phyloP scores from a whole-genome alignment of 1,139 yeast genomes.

The Protomyces macrosporus region DNA sequence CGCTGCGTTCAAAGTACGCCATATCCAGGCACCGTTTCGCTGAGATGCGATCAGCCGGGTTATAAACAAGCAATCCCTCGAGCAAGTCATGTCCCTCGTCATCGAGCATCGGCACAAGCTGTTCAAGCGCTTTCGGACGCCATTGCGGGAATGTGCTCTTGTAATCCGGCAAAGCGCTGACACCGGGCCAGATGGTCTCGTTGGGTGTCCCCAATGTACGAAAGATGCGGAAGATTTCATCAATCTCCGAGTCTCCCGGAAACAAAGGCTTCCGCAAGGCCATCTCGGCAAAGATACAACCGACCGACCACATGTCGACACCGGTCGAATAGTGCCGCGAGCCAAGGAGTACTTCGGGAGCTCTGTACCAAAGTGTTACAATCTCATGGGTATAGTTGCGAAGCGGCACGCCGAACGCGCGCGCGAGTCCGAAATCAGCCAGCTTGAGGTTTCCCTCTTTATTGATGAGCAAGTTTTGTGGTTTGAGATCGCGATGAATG shows the following conservation, averaged over 20 bases:
- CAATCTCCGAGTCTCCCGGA: conserved; percentile 97
- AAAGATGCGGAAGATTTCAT: conserved; percentile 92
- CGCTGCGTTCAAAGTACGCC: conserved; percentile 57
- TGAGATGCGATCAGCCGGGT: conserved; percentile 88
- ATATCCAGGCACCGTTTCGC: conserved; percentile 89
- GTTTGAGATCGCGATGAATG: conserved; percentile 91
- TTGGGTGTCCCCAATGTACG: conserved; percentile 91
- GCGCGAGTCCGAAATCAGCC: conserved; percentile 95
- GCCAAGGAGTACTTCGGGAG: conserved; percentile 92
- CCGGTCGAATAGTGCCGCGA: conserved; percentile 98
- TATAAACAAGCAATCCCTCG: conserved; percentile 78
- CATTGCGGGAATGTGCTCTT: conserved; percentile 88
- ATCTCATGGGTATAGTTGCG: conserved; percentile 88
- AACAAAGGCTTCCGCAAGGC: conserved; percentile 90
- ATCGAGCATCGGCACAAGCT: conserved; percentile 70
- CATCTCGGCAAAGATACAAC: conserved; percentile 98
- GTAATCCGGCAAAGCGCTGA: conserved; percentile 85
- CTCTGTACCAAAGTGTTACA: conserved; percentile 95
- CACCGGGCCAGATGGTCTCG: conserved; percentile 95
- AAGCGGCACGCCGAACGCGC: conserved; percentile 94
- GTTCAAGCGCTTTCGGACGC: conserved; percentile 77
- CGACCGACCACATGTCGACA: conserved; percentile 98
- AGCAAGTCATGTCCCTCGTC: conserved; percentile 73
- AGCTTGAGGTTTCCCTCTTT: conserved; percentile 91
- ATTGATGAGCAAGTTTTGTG: conserved; percentile 88